Base-by-base conservation (phyloP, 2,329 filamentous ascomycete species). In the Trichoderma lentiforme region DNA sequence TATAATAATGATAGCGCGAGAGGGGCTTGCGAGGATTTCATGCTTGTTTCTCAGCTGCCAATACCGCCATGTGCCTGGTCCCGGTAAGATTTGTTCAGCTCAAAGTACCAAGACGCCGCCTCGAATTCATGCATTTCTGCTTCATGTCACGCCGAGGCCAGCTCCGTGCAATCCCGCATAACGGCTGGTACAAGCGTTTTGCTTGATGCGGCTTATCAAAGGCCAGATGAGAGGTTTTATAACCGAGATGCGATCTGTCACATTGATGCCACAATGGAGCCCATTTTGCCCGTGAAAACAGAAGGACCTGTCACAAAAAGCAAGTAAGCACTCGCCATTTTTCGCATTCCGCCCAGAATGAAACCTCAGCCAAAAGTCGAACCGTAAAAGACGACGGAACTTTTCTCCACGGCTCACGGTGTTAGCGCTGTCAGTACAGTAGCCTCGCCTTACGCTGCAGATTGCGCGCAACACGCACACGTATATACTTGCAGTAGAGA, bases 221-320 rank as follows among this genome's bases (percentile, higher is more conserved):
- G 15, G 7, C 39, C 30, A 62, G 36, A 70, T 39, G 36, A 58
- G 30, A 69, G 26, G 26, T 21, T 51, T 36, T 34, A 34, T 51
- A 26, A 15, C 66, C 56, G 56, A 51, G 36, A 69, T 60, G 39
- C 56, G 66, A 70, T 70, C 57, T 70, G 57, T 70, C 67, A 69
- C 56, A 70, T 70, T 62, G 43, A 70, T 36, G 57, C 39, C 57
- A 61, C 14, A 28, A 69, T 62, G 66, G 56, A 51, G 66, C 56
- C 66, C 67, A 62, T 70, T 62, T 70, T 62, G 39, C 15, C 32
- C 6, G 58, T 47, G 39, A 53, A 30, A 36, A 43, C 39, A 43
- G 28, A 53, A 32, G 61, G 39, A 53, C 57, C 26, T 62, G 67
- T 62, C 39, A 70, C 57, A 70, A 43, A 43, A 70, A 36, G 26